Conservation (phyloP, 164 flowering plant genomes). For the Nymphaea thermarum region DNA sequence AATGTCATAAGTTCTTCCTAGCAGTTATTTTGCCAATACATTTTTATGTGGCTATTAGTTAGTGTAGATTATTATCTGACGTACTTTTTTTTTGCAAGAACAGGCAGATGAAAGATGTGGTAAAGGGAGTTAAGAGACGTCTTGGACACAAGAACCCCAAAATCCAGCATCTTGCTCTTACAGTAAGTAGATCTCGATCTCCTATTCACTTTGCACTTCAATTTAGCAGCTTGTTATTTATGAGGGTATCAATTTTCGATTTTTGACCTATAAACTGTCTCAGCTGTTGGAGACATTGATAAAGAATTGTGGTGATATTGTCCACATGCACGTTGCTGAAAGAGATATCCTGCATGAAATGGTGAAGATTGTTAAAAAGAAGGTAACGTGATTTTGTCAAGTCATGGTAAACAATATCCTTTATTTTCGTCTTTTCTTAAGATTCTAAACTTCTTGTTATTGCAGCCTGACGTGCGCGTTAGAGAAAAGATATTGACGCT, state of each 20-base stretch:
- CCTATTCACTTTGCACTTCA: no score
- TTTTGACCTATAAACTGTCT: not conserved
- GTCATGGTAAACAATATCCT: not conserved
- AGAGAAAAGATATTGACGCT: constrained; percentile 85
- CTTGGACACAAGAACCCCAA: constrained; percentile 77
- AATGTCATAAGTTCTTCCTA: no score
- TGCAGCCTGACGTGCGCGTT: constrained; percentile 86
- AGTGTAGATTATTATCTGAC: no score
- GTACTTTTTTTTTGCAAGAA: not conserved
- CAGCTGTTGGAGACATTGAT: constrained; percentile 87
- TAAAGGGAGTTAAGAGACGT: constrained; percentile 82
- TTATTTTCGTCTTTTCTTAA: not conserved
- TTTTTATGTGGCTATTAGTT: not conserved
- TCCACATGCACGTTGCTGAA: constrained; percentile 98
- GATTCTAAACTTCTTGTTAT: constrained; percentile 3
- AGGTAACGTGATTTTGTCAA: constrained; percentile 32
- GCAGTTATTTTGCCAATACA: no score
- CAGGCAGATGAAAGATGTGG: constrained; percentile 95
- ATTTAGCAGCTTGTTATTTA: not conserved
- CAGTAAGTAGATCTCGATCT: constrained; percentile 33
- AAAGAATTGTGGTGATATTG: constrained; percentile 94
- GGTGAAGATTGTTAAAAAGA: constrained; percentile 86
- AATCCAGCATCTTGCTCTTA: constrained; percentile 85
- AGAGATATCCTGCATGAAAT: constrained; percentile 81
- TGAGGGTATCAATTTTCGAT: not conserved